These are phyloP conservation scores for Termitomyces titanicus DNA, from an alignment of 768 basidiomycete genomes.

Conservation along the genomic window DNA sequence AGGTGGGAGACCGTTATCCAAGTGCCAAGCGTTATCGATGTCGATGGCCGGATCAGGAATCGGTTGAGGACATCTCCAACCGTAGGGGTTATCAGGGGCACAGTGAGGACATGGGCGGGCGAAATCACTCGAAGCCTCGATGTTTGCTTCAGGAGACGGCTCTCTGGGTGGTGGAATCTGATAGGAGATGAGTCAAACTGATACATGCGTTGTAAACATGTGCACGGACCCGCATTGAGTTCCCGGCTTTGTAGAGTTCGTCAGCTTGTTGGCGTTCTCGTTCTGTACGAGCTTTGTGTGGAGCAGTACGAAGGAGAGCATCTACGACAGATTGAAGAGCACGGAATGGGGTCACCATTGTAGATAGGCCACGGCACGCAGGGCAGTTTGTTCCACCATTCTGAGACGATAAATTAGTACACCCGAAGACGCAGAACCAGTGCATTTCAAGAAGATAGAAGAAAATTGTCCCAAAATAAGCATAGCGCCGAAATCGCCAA, in stretches of 20 bases:
- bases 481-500: not conserved
- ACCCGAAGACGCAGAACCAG: no score
- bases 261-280: constrained; percentile 80
- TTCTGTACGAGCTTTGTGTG: constrained; percentile 61
- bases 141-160: constrained; percentile 70
- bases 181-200: constrained; percentile 9
- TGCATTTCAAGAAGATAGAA: not conserved
- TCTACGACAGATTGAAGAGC: constrained; percentile 72
- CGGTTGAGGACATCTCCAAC: constrained; percentile 81
- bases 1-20: constrained; percentile 75
- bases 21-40: constrained; percentile 69
- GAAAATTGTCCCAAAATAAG: not conserved
- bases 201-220: constrained; percentile 3
- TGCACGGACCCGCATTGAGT: constrained; percentile 53
- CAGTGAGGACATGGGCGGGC: constrained; percentile 83
- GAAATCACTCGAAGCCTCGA: constrained; percentile 61
- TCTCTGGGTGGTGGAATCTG: constrained; percentile 77
- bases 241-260: constrained; percentile 65
- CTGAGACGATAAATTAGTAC: constrained; percentile 31
- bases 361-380: constrained; percentile 70
- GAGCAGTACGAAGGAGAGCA: constrained; percentile 64
- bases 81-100: constrained; percentile 60
- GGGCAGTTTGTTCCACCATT: constrained; percentile 86
- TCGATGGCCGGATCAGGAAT: constrained; percentile 69
- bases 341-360: constrained; percentile 67